Conservation (phyloP, 176 grass and related monocot species). For the Tillandsia fasciculata region DNA sequence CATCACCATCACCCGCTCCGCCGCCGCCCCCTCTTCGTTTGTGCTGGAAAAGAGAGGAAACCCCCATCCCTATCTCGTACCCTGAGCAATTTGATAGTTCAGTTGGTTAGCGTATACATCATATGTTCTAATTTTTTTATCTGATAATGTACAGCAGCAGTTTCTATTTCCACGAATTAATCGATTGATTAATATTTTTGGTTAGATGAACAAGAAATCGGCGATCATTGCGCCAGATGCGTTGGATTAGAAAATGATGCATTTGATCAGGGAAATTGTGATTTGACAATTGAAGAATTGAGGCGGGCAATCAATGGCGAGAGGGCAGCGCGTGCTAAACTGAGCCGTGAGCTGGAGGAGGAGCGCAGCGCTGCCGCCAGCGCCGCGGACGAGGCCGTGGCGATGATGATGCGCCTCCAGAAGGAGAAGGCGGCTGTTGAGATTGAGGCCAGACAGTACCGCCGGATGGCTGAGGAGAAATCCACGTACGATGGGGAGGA, state of each 20-base stretch:
- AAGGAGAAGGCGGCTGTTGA: constrained; percentile 77
- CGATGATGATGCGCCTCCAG: constrained; percentile 89
- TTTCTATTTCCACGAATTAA: no score
- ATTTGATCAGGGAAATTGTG: background rate
- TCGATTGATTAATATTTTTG: background rate
- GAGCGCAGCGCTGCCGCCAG: constrained; percentile 69
- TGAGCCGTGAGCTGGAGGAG: constrained; percentile 67
- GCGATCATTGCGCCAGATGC: no score
- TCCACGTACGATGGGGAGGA: constrained; percentile 70
- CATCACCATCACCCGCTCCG: no score
- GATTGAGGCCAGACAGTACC: constrained; percentile 65
- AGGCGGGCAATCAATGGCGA: constrained; percentile 32
- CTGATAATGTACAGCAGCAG: no score
- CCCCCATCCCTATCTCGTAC: no score
- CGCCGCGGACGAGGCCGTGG: constrained; percentile 84
- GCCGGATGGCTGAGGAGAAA: constrained; percentile 58
- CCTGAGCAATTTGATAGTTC: no score
- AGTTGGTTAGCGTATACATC: no score
- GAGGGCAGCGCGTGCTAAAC: constrained; percentile 18
- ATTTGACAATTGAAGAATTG: constrained; percentile 13
- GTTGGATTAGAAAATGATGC: no score
- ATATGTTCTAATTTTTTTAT: no score
- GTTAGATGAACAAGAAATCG: constrained; percentile 6
- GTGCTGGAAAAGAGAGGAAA: no score
- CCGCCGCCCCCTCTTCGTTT: no score